Percentiles rank a stretch among this genome's conserved stretches.
These are phyloP conservation scores for Calonectria ilicicola DNA, from an alignment of 2,329 filamentous ascomycete genomes.

Conservation along the genomic window DNA sequence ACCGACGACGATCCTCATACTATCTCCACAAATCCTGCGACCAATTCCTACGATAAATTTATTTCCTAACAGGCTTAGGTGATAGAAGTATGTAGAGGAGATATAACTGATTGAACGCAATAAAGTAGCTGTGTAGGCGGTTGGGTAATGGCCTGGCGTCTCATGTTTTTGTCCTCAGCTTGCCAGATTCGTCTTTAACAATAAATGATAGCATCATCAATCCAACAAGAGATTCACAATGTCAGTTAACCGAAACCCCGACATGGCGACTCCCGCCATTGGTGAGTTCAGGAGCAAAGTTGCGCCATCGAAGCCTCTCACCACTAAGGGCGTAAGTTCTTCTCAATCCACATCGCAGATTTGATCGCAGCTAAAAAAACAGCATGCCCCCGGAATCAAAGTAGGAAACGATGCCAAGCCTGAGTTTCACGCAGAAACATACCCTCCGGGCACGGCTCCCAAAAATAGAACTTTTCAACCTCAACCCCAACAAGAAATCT, in stretches of 20 bases:
- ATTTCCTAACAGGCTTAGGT: too few relatives aligned
- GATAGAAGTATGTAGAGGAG: too few relatives aligned
- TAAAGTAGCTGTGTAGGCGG: too few relatives aligned
- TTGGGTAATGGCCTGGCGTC: too few relatives aligned
- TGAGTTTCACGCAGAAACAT: conserved; percentile 73
- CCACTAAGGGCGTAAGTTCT: conserved; percentile 64
- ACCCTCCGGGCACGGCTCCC: conserved; percentile 74
- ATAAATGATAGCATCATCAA: neutral
- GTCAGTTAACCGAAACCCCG: conserved; percentile 59
- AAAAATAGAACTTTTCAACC: conserved; percentile 53
- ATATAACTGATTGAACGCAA: too few relatives aligned
- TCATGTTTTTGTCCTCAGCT: too few relatives aligned
- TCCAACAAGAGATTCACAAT: conserved; percentile 44
- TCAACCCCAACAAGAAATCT: conserved; percentile 48
- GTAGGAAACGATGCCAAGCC: conserved; percentile 69
- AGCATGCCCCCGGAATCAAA: conserved; percentile 74
- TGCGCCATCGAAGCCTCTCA: conserved; percentile 63
- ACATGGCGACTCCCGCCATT: conserved; percentile 62
- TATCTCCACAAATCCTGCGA: neutral
- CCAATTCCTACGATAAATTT: too few relatives aligned
- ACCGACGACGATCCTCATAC: neutral
- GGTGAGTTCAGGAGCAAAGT: conserved; percentile 68
- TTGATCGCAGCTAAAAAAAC: conserved; percentile 4
- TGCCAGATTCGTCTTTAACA: neutral
- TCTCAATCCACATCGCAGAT: neutral